Conservation (phyloP, 2,329 filamentous ascomycete species). For the Myriosclerotinia scirpicola region DNA sequence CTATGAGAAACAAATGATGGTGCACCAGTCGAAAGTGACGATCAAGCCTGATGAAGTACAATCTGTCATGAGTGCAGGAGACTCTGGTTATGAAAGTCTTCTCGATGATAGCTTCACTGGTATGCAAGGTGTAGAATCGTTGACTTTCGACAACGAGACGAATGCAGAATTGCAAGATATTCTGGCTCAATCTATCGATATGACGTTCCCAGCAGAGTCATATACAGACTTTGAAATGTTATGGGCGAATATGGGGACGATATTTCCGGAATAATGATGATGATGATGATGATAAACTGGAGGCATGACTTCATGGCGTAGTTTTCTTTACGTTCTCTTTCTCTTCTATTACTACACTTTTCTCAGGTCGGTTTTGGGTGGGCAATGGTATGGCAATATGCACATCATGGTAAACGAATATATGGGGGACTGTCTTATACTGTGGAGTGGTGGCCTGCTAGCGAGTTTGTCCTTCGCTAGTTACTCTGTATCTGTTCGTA, state of each 20-base stretch:
- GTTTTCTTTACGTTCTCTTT: slow-evolving; percentile 9
- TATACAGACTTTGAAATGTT: slow-evolving; percentile 26
- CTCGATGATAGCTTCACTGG: slow-evolving; percentile 16
- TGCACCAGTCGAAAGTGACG: slow-evolving; percentile 1
- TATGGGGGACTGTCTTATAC: slow-evolving; percentile 1
- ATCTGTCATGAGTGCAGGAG: slow-evolving; percentile 17
- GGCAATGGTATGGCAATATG: slow-evolving; percentile 14
- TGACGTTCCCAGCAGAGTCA: slow-evolving; percentile 25
- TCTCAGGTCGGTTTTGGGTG: neutral
- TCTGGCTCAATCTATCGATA: slow-evolving; percentile 27
- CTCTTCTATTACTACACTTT: slow-evolving; percentile 5
- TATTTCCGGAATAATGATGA: slow-evolving; percentile 17
- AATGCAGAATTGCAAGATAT: slow-evolving; percentile 23
- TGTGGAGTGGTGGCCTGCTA: slow-evolving; percentile 3
- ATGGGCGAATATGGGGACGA: slow-evolving; percentile 22
- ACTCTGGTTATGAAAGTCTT: slow-evolving; percentile 21
- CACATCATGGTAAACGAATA: slow-evolving; percentile 10
- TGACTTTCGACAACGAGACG: slow-evolving; percentile 23
- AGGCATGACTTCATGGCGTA: neutral
- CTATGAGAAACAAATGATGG: slow-evolving; percentile 3
- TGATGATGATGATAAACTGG: slow-evolving; percentile 46
- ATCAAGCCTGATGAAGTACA: slow-evolving; percentile 15
- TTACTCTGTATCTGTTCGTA: slow-evolving; percentile 1
- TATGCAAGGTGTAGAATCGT: slow-evolving; percentile 7
- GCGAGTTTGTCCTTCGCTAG: neutral